Conservation (phyloP, 352 stramenopile genomes). For the Peronospora tabacina region DNA sequence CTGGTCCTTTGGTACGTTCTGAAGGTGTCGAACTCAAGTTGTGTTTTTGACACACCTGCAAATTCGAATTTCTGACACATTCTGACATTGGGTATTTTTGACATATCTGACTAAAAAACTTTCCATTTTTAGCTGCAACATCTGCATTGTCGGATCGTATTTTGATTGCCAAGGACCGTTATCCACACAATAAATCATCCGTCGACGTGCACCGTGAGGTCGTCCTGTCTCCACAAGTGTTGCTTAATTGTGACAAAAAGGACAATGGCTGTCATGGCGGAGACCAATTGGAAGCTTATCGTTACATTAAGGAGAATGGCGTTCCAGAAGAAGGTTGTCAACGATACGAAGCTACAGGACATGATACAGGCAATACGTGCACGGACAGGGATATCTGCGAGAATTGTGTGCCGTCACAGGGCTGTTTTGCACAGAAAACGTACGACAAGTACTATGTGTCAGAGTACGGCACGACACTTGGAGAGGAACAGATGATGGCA, state of each 20-base stretch:
- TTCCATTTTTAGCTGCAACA: conserved; percentile 43
- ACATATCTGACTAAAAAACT: not conserved
- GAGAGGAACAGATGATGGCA: conserved; percentile 91
- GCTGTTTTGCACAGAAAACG: conserved; percentile 78
- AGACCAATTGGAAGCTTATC: conserved; percentile 87
- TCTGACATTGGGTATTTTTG: not conserved
- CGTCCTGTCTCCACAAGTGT: conserved; percentile 75
- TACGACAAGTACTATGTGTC: conserved; percentile 94
- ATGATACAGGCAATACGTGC: conserved; percentile 88
- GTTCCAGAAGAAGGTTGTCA: conserved; percentile 94
- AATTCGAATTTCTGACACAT: conserved; percentile 1
- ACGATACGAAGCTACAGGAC: conserved; percentile 87
- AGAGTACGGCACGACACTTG: conserved; percentile 89
- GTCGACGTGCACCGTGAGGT: conserved; percentile 72
- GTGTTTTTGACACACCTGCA: not conserved
- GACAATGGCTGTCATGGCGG: conserved; percentile 90
- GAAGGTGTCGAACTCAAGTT: not conserved
- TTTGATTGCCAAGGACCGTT: conserved; percentile 66
- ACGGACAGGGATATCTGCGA: conserved; percentile 86
- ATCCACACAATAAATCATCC: conserved; percentile 32
- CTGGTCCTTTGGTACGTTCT: conserved; percentile 68
- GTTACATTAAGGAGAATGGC: conserved; percentile 86
- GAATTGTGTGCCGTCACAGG: conserved; percentile 24
- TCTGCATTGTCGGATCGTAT: conserved; percentile 84
- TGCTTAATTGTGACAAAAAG: conserved; percentile 86